Conservation (phyloP, 1,139 yeast species). For the Candida neerlandica region DNA sequence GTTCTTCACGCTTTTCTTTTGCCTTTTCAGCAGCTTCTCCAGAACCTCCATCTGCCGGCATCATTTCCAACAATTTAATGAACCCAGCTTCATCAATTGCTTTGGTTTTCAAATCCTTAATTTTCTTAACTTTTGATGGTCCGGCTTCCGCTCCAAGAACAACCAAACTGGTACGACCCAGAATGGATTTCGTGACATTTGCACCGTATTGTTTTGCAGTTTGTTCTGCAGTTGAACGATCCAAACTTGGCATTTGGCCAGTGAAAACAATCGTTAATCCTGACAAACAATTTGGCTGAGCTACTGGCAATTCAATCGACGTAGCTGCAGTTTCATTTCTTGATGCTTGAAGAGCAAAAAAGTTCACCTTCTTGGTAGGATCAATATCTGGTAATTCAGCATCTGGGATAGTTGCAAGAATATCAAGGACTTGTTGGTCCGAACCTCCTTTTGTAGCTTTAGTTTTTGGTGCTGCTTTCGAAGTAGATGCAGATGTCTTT, state of each 20-base stretch:
- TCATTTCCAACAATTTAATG: conserved; percentile 63
- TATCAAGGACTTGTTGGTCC: conserved; percentile 47
- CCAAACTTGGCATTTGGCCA: conserved; percentile 79
- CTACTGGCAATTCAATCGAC: conserved; percentile 60
- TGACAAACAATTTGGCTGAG: conserved; percentile 77
- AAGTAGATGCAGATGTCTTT: neutral
- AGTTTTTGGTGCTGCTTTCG: conserved; percentile 12
- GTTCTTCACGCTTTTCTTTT: conserved; percentile 64
- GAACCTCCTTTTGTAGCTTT: conserved; percentile 3
- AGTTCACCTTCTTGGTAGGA: conserved; percentile 52
- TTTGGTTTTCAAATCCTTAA: conserved; percentile 70
- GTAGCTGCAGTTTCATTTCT: conserved; percentile 36
- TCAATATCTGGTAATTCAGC: conserved; percentile 64
- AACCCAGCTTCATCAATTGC: conserved; percentile 90
- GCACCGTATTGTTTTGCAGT: conserved; percentile 90
- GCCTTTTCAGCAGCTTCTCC: conserved; percentile 79
- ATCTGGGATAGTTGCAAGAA: conserved; percentile 65
- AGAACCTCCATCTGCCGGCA: conserved; percentile 94
- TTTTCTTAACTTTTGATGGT: conserved; percentile 87
- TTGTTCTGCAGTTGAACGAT: conserved; percentile 73
- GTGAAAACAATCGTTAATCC: conserved; percentile 94
- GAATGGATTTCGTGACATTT: conserved; percentile 85
- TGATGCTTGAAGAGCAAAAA: conserved; percentile 31
- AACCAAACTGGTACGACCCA: conserved; percentile 83
- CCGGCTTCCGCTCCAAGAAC: conserved; percentile 97